Evolutionary conservation across 2,329 filamentous ascomycete species (phyloP), one percentile per base, ranked within the genome.

Genomic region (Samsoniella hepiali): DNA sequence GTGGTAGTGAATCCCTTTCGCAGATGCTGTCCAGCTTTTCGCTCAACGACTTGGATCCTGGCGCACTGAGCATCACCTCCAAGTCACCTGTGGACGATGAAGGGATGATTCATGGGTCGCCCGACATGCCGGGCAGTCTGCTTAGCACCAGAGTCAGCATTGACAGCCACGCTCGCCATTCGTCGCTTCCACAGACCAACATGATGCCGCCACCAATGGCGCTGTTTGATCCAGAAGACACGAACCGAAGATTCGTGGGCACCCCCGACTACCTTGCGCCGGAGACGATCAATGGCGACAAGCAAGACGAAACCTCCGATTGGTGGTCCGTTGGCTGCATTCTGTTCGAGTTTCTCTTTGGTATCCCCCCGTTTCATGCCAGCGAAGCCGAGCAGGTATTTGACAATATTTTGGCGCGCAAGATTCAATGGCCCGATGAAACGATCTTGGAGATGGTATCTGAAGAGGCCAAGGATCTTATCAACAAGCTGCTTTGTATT

Each of bases 291-390:
- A 93, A 92, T 68, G 95, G 96, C 57, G 88, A 93, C 68, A 93
- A 94, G 1, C 95, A 99, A 75, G 95, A 99, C 72, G 94, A 98
- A 75, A 95, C 94, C 68, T 98, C 95, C 73, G 95, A 99, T 86
- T 99, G 95, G 95, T 99, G 95, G 95, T 98, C 95, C 29, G 84
- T 99, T n/a, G 95, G 95, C 1, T 99, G 96, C 74, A 98, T 99
- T 69, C 80, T 98, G 76, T 99, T 97, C 71, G 95, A 99, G 72
- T 97, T 97, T 68, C 79, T 99, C 2, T 98, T 91, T 72, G 95
- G 95, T 1, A 89, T 91, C 64, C 95, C 95, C 1, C 95, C 95
- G 0, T 99, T 99, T 75, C 93, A 98, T 74, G 95, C 92, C 1
- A 81, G 84, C 27, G 93, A 93, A 55, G 92, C 95, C 0, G 95